A percentile compares a stretch with the other conserved stretches of the same genome.
phyloP scores from a whole-genome alignment of 177 flowering plant genomes.

The Telopea speciosissima region DNA sequence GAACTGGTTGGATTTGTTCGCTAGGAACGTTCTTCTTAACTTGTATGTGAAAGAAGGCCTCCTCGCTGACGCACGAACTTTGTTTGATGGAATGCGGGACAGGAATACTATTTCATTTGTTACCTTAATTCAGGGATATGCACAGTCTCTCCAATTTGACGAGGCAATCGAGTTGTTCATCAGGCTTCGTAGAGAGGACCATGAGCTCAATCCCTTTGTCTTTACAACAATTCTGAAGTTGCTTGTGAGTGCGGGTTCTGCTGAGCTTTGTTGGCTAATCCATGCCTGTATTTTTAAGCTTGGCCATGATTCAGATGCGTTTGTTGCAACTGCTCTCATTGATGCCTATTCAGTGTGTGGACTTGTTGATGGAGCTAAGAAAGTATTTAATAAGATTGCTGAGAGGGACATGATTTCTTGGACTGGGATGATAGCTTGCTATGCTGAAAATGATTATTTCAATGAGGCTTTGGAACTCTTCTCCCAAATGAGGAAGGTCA shows the following conservation, averaged over 20 bases:
- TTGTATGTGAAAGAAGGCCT: conserved; percentile 40
- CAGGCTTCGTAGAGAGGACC: conserved; percentile 58
- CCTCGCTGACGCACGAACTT: conserved; percentile 31
- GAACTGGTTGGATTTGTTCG: conserved; percentile 60
- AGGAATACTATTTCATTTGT: conserved; percentile 70
- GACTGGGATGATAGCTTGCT: conserved; percentile 78
- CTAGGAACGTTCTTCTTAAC: conserved; percentile 51
- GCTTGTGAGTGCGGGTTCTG: conserved; percentile 50
- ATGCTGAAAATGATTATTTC: conserved; percentile 55
- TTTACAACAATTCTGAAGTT: conserved; percentile 64
- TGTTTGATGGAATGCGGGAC: conserved; percentile 73
- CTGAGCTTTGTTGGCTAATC: conserved; percentile 34
- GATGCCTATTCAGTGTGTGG: conserved; percentile 67
- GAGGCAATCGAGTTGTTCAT: conserved; percentile 42
- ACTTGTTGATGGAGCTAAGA: conserved; percentile 35
- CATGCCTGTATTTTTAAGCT: conserved; percentile 59
- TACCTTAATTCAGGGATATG: conserved; percentile 56
- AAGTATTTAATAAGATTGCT: conserved; percentile 54
- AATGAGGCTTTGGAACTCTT: conserved; percentile 49
- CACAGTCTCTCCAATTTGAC: conserved; percentile 16
- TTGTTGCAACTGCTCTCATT: conserved; percentile 72
- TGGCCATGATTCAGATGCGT: conserved; percentile 52
- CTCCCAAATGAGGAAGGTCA: conserved; percentile 45
- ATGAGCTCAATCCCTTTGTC: conserved; percentile 64
- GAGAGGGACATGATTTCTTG: conserved; percentile 82